Evolutionary conservation across 2,329 filamentous ascomycete genomes (phyloP), one percentile per base, ranked within the genome.

Genomic region (Pestalotiopsis sp.): DNA sequence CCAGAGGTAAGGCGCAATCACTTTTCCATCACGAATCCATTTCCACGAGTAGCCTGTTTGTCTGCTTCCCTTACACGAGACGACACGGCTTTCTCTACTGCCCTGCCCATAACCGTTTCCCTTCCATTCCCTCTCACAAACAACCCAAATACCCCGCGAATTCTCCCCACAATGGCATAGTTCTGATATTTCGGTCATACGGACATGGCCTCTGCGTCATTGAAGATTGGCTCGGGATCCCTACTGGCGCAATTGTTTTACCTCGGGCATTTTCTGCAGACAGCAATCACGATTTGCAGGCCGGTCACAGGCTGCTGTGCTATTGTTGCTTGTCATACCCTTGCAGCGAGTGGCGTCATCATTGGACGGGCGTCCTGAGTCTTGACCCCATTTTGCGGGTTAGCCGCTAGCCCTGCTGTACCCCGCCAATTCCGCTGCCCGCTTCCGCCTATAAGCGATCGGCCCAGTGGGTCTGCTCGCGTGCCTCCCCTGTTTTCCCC

Each of bases 1-100:
- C 90, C 94, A 77, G 95, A 98, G 83, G 96, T 98, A 36, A n/a
- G 45, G 17, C 45, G 20, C 7, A 52, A n/a, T n/a, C 9, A 9
- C 9, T n/a, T 20, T 41, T 31, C 13, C 17, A n/a, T 31, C 64
- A 25, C 60, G 52, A 3, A 52, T 63, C 63, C 45, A 52, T n/a
- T 52, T 23, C 17, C 45, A 52, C 45, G 17, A 23, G 20, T 6
- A 52, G 72, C 68, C 69, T 45, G 67, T 65, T 67, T 23, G 23
- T 23, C 23, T 23, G 2, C 49, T 68, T 69, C 63, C 67, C 56
- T 70, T 66, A 66, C 70, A 52, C 20, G 14, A 23, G 13, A n/a
- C 57, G 20, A 39, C 11, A 39, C n/a, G 5, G 12, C 31, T 13
- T 27, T 13, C 23, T 23, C 57, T 59, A 13, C 3, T 9, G 6